A percentile compares a stretch with the other conserved stretches of the same genome.
Evolutionary conservation across 2,329 filamentous ascomycete genomes (phyloP).

Genomic region (Xylariaceae sp.): DNA sequence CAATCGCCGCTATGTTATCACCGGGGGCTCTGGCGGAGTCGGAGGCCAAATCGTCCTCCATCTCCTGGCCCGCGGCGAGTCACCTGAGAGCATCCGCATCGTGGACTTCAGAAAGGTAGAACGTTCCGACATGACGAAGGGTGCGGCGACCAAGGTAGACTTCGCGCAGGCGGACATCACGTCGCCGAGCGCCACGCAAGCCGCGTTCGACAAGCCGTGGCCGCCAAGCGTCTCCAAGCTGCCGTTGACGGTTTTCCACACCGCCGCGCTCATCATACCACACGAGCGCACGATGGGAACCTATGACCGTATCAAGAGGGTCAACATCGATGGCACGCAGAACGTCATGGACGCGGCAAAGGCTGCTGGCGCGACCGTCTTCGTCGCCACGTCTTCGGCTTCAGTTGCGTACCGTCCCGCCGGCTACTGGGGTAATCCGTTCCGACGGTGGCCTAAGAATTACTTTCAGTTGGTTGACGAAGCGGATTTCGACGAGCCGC

Average conservation of each 20-base stretch:
- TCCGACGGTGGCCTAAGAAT: conserved; percentile 45
- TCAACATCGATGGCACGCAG: conserved; percentile 54
- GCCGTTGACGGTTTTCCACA: conserved; percentile 58
- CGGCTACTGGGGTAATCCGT: conserved; percentile 46
- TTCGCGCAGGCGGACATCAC: conserved; percentile 54
- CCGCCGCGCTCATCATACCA: conserved; percentile 53
- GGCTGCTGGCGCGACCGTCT: conserved; percentile 48
- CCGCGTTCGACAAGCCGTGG: conserved; percentile 53
- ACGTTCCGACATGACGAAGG: conserved; percentile 46
- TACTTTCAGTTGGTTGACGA: conserved; percentile 51
- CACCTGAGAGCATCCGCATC: conserved; percentile 53
- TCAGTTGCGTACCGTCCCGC: conserved; percentile 50
- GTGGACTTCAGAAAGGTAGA: conserved; percentile 52
- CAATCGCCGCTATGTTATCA: conserved; percentile 46
- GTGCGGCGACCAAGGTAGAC: conserved; percentile 42
- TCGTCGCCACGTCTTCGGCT: conserved; percentile 55
- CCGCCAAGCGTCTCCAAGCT: conserved; percentile 43
- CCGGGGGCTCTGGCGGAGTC: conserved; percentile 51
- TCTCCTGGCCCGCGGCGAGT: conserved; percentile 53
- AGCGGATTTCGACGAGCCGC: conserved; percentile 45
- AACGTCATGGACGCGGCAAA: conserved; percentile 52
- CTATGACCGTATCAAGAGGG: conserved; percentile 46
- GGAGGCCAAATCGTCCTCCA: conserved; percentile 56
- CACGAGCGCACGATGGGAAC: conserved; percentile 49
- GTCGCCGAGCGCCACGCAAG: conserved; percentile 43